A percentile compares a stretch with the other conserved stretches of the same genome.
These are phyloP conservation scores for Tetradesmus lagerheimii DNA, from an alignment of 139 green algal species.

Conservation along the genomic window DNA sequence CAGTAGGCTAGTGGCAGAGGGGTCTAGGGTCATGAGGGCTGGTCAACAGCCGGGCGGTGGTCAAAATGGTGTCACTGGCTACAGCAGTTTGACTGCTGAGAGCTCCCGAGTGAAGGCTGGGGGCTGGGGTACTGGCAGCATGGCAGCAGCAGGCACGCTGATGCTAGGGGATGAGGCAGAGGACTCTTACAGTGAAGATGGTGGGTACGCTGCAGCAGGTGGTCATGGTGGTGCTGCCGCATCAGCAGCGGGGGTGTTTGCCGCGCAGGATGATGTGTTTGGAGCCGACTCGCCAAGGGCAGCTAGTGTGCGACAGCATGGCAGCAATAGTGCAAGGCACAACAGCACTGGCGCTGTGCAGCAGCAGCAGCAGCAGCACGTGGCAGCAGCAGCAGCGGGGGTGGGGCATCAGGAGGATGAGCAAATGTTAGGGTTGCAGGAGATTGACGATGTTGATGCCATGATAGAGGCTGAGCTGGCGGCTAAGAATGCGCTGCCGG, in stretches of 20 bases:
- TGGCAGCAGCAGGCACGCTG: slow-evolving; percentile 35
- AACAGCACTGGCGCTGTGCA: neutral
- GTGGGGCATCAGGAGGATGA: neutral
- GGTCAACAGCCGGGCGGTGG: neutral
- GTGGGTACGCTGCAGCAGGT: neutral
- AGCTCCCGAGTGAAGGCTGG: slow-evolving; percentile 7
- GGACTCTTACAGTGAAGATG: neutral
- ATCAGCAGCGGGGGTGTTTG: neutral
- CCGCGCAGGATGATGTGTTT: slow-evolving; percentile 29
- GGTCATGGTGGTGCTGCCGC: too few relatives aligned
- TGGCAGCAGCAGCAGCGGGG: neutral
- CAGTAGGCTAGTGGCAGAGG: neutral
- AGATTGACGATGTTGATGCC: slow-evolving; percentile 41
- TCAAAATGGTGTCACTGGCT: neutral
- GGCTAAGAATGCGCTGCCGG: slow-evolving; percentile 36
- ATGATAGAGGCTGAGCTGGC: slow-evolving; percentile 27
- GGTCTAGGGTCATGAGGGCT: neutral
- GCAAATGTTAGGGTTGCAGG: slow-evolving; percentile 27
- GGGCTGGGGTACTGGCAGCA: slow-evolving; percentile 22
- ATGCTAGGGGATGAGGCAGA: slow-evolving; percentile 26
- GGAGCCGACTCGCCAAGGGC: neutral
- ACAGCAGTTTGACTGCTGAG: neutral
- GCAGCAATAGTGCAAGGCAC: neutral
- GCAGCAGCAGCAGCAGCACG: slow-evolving; percentile 5
- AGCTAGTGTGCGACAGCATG: neutral